Conservation (phyloP, 225 moss, liverwort and hornwort species). For the Pseudoscleropodium purum region DNA sequence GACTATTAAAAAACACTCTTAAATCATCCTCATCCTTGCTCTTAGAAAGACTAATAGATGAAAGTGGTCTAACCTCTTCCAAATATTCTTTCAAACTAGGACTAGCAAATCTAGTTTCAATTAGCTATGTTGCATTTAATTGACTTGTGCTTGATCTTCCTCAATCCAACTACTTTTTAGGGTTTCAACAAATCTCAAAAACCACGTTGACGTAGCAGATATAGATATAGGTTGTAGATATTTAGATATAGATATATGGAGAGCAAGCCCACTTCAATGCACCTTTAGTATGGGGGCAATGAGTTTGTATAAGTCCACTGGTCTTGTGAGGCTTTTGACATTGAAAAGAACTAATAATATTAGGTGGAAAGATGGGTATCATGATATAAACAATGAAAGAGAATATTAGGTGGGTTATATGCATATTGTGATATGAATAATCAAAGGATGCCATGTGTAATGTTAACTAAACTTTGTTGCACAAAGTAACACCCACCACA, state of each 20-base stretch:
- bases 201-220: too few relatives aligned
- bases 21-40: too few relatives aligned
- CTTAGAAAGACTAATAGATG: too few relatives aligned
- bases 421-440: neutral
- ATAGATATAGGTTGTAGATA: too few relatives aligned
- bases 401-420: too few relatives aligned
- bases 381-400: neutral
- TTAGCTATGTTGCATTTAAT: too few relatives aligned
- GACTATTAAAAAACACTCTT: too few relatives aligned
- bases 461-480: neutral
- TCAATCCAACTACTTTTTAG: too few relatives aligned
- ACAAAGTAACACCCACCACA: neutral
- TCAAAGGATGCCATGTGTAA: neutral
- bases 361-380: accelerated
- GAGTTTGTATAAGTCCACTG: neutral
- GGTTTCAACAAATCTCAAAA: too few relatives aligned
- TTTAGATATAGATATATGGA: too few relatives aligned
- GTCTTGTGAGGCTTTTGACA: neutral
- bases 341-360: neutral
- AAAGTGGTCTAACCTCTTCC: neutral
- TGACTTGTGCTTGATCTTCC: too few relatives aligned
- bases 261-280: accelerated
- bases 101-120: neutral
- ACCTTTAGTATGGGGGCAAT: neutral
- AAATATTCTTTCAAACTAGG: neutral